phyloP scores from a whole-genome alignment of 2,329 filamentous ascomycete species.

The Aspergillus novofumigatus region DNA sequence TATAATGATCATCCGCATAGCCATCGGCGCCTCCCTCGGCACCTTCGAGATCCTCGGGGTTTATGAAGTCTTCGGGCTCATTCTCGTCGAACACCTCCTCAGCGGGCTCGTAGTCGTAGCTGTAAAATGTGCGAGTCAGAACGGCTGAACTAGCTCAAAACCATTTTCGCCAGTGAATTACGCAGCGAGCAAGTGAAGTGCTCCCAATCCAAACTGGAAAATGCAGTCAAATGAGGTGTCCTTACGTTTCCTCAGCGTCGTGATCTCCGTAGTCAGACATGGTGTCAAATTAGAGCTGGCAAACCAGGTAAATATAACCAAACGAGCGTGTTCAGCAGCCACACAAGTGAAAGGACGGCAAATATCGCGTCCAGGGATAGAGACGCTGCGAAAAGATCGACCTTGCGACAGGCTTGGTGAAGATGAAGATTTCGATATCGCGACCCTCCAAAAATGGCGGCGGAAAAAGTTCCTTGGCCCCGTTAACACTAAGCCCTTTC shows the following conservation, averaged over 20 bases:
- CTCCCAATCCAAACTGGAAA: background rate
- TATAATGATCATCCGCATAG: slow-evolving; percentile 47
- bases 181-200: background rate
- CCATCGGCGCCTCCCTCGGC: slow-evolving; percentile 52
- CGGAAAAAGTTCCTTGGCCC: slow-evolving; percentile 33
- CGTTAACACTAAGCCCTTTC: slow-evolving; percentile 24
- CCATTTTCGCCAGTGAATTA: slow-evolving; percentile 7
- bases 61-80: slow-evolving; percentile 54
- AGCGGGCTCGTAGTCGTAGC: slow-evolving; percentile 54
- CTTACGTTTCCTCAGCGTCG: slow-evolving; percentile 58
- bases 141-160: slow-evolving; percentile 16
- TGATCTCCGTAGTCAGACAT: slow-evolving; percentile 76
- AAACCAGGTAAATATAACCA: slow-evolving; percentile 11
- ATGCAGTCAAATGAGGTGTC: slow-evolving; percentile 11
- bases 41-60: slow-evolving; percentile 51
- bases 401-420: slow-evolving; percentile 11
- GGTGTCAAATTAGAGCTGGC: slow-evolving; percentile 16
- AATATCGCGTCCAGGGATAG: slow-evolving; percentile 9
- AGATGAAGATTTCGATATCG: slow-evolving; percentile 19
- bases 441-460: slow-evolving; percentile 25
- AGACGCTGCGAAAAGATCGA: slow-evolving; percentile 11
- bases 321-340: slow-evolving; percentile 5
- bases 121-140: slow-evolving; percentile 24
- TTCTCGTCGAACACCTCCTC: slow-evolving; percentile 65
- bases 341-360: slow-evolving; percentile 9